A percentile compares a stretch with the other conserved stretches of the same genome.
Evolutionary conservation across 73 alveolate genomes (phyloP).

Genomic region (Tetrahymena thermophila): DNA sequence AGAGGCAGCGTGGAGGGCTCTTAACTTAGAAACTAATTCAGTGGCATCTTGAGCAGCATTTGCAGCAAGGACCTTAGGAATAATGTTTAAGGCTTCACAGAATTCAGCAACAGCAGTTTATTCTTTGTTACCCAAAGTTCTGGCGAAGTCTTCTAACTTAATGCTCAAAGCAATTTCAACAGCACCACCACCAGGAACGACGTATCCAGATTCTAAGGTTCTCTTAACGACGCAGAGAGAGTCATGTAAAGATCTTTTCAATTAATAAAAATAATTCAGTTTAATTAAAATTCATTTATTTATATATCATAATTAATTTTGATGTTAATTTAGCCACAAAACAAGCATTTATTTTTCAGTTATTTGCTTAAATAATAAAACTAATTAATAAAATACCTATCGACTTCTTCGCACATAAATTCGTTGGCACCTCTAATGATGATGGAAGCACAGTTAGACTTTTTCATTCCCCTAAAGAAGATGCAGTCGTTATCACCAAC

Average conservation of each 20-base stretch:
- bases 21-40: constrained; percentile 85
- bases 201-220: constrained; percentile 80
- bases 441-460: constrained; percentile 71
- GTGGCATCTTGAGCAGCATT: constrained; percentile 98
- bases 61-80: constrained; percentile 96
- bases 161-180: constrained; percentile 96
- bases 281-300: not conserved
- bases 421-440: constrained; percentile 97
- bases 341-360: not conserved
- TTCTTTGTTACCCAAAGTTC: constrained; percentile 93
- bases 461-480: constrained; percentile 89
- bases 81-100: constrained; percentile 90
- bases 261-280: not conserved
- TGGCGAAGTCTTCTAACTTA: constrained; percentile 84
- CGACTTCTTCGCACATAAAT: constrained; percentile 95
- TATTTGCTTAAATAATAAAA: not conserved
- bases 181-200: constrained; percentile 99
- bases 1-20: constrained; percentile 85
- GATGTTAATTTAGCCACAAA: no score
- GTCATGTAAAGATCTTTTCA: constrained; percentile 86
- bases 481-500: constrained; percentile 96
- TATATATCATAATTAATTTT: no score
- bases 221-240: constrained; percentile 96
- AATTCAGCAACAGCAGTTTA: constrained; percentile 96
- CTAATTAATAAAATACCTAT: constrained; percentile 3